Evolutionary conservation across 179 eudicot species (phyloP), one percentile per base, ranked within the genome.

Genomic region (Sideroxylon spinosum): DNA sequence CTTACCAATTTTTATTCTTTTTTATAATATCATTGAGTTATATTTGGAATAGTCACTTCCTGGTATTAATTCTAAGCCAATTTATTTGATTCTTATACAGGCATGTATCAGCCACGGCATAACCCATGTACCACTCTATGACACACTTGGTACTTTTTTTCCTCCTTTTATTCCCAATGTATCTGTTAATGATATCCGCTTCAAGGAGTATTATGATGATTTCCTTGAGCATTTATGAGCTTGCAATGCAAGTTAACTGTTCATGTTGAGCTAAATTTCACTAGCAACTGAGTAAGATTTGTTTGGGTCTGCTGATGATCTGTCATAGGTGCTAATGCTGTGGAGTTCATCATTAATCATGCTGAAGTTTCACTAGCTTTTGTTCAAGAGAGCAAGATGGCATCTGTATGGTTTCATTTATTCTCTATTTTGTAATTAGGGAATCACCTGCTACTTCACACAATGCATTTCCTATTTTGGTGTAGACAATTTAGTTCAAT

Each of bases 321-420:
- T 17, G 59, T 7, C 74, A 80, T 88, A 95, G 99, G 98, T 83
- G 84, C 93, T 59, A 89, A 94, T 85, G 97, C 98, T 2, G 94
- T 93, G 66, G 99, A 95, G 87, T 95, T 89, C 87, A 93, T 95
- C 71, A 83, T 95, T 75, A 95, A 95, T 81, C 99, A 95, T 83
- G 98, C 99, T 70, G 91, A 95, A 85, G 82, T 94, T 77, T 89
- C 96, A 57, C 79, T 93, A 61, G 96, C 87, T 83, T 95, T 95
- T 75, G 88, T 92, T 78, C 99, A 92, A 81, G 97, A 95, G 81
- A 90, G 79, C 84, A 93, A 93, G 85, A 75, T 95, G 44, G 88
- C 88, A 2, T 79, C 97, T 57, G 99, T 95, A 89, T 73, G 88
- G 20, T 74, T n/a, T 69, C 61, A 29, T 68, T 67, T 76, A 22